Conservation (phyloP, 2,329 filamentous ascomycete species). For the Ophioceras dolichostomum region DNA sequence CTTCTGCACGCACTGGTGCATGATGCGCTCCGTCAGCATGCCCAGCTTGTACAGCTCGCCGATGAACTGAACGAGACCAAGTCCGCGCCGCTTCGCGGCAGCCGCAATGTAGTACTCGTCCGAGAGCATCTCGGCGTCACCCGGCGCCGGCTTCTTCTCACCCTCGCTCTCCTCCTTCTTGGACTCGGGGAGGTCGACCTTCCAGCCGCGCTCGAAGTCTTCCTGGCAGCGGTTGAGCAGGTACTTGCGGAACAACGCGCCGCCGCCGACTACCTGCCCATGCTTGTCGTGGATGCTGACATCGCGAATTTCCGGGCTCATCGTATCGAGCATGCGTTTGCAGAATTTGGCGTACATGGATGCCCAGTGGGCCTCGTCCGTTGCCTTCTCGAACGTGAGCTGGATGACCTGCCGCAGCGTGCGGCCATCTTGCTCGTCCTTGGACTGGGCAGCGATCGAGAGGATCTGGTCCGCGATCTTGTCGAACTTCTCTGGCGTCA, state of each 20-base stretch:
- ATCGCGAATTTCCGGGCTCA: conserved; percentile 90
- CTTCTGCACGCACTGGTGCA: conserved; percentile 98
- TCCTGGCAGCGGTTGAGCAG: conserved; percentile 97
- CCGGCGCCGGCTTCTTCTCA: conserved; percentile 46
- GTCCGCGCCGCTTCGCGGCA: conserved; percentile 88
- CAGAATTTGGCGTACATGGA: conserved; percentile 99
- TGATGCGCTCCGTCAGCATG: conserved; percentile 98
- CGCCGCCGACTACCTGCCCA: conserved; percentile 79
- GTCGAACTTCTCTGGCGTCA: conserved; percentile 98
- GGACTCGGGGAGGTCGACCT: conserved; percentile 70
- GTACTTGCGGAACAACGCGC: conserved; percentile 95
- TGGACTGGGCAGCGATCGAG: conserved; percentile 84
- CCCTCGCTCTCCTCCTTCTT: conserved; percentile 58
- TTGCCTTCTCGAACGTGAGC: conserved; percentile 97
- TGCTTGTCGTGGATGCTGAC: conserved; percentile 84
- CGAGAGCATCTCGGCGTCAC: conserved; percentile 73
- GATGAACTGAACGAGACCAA: conserved; percentile 98
- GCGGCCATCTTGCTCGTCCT: conserved; percentile 86
- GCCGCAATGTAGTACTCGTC: conserved; percentile 95
- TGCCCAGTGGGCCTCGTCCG: conserved; percentile 96
- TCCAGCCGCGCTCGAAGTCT: conserved; percentile 97
- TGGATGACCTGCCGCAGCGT: conserved; percentile 97
- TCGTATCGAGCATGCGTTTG: conserved; percentile 89
- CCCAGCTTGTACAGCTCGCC: conserved; percentile 97
- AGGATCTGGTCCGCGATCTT: conserved; percentile 91